Base-by-base conservation (phyloP, 1,284 basidiomycete species). In the Phaffia rhodozyma region DNA sequence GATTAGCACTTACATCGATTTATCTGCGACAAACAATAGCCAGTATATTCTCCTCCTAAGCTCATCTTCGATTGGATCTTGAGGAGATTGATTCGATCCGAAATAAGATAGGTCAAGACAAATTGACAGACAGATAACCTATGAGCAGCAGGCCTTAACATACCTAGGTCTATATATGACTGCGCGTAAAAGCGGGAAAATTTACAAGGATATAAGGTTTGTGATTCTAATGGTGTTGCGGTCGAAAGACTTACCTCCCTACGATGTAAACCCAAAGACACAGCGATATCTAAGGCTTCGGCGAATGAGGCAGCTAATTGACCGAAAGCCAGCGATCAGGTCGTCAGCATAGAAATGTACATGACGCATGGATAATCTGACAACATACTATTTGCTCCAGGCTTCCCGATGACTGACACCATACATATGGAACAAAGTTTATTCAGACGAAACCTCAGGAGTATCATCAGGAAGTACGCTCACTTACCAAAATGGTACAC, bases 11-110 rank as follows among this genome's bases (percentile, higher is more conserved):
- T 86, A 86, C 83, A 86, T 86, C n/a, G 87, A 89, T 75, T 89
- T 89, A 75, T 91, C 88, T 69, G 86, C 87, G 73, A 86, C 87
- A 70, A 89, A 91, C 59, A 89, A 80, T 38, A 92, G 76, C 87
- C 87, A 91, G 76, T 91, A 91, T 30, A 84, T 82, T 66, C 89
- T 79, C 66, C 89, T 81, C 34, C 89, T 79, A 32, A 90, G 81
- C 75, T 91, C 87, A 67, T 83, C 85, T 77, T 91, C 89, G 68
- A 92, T 85, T 50, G 87, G 86, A 72, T 88, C 86, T 65, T 34
- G 5, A 34, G 9, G 9, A 34, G 32, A 34, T 34, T 34, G 32
- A 34, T 34, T 34, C 32, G 9, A 34, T 5, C 5, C 32, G 9
- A 34, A 34, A 34, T 9, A 9, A 34, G 32, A n/a, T 34, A 89